Base-by-base conservation (phyloP, 306 rosid genomes). In the Casuarina glauca region DNA sequence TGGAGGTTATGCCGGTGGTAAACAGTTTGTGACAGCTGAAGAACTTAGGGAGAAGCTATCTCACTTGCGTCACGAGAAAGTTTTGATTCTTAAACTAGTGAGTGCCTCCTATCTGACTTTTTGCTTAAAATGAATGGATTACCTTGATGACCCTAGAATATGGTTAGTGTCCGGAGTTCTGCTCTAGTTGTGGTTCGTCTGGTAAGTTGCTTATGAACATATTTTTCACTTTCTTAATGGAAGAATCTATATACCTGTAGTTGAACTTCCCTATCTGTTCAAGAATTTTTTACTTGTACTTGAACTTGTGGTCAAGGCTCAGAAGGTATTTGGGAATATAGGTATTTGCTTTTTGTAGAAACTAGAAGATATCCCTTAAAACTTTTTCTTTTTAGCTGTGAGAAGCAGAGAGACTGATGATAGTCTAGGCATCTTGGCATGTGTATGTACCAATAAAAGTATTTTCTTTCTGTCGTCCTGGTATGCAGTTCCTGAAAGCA, bases 1-100 rank as follows among this genome's bases (percentile, higher is more conserved):
- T 72, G 98, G 97, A 45, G 98, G 98, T 46, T 94, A 94, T 79
- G 49, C 91, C 26, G 98, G 97, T 11, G 97, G 97, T 41, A 94
- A 89, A 72, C 88, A 85, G 66, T 92, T 94, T 74, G 50, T 94
- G 43, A 86, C 86, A 5, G 97, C 98, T 0, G 98, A 92, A 79
- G 88, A 94, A 76, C 98, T 92, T 51, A 90, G 98, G 9, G 85
- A 90, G 67, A 92, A 94, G 83, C 87, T 94, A 70, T 79, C 95
- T 57, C 93, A 92, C 81, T 80, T 94, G 80, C 92, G 97, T 16
- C 67, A 79, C 68, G 84, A 90, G 92, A 94, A 86, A 81, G 95
- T 89, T 7, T 83, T 94, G 81, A 86, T 94, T 51, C 87, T 94
- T 66, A 94, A 92, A 87, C 81, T 94, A 95, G 98, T 90, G 81